Percentiles rank a stretch among this genome's conserved stretches.
phyloP scores from a whole-genome alignment of 768 basidiomycete species.

The Boletus sp. region DNA sequence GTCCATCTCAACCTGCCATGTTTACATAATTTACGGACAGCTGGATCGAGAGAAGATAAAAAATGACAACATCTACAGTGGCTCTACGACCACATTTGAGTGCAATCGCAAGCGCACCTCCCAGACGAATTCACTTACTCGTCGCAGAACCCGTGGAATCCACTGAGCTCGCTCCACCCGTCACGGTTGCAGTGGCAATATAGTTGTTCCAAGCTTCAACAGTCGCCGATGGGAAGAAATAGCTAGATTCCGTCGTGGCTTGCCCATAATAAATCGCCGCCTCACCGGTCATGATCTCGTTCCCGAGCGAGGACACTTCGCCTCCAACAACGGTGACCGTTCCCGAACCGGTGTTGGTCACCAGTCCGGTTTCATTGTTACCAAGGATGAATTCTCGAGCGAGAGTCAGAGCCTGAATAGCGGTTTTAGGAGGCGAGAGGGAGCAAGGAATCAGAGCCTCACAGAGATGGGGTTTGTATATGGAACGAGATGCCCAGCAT shows the following conservation, averaged over 20 bases:
- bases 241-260: too few relatives aligned
- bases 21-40: too few relatives aligned
- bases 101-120: too few relatives aligned
- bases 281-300: too few relatives aligned
- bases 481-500: constrained; percentile 39
- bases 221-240: constrained; percentile 55
- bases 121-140: background rate
- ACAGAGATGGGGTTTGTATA: constrained; percentile 39
- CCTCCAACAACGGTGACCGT: constrained; percentile 42
- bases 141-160: background rate
- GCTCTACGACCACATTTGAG: too few relatives aligned
- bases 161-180: background rate
- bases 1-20: too few relatives aligned
- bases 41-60: too few relatives aligned
- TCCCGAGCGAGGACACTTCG: constrained; percentile 42
- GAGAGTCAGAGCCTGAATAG: constrained; percentile 52
- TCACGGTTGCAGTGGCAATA: constrained; percentile 37
- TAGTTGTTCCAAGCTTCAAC: constrained; percentile 57
- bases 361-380: constrained; percentile 53
- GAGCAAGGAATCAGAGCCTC: constrained; percentile 24
- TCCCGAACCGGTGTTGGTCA: constrained; percentile 33
- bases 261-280: constrained; percentile 27
- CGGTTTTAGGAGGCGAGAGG: background rate
- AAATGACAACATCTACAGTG: too few relatives aligned
- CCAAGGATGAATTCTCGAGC: too few relatives aligned